phyloP scores from a whole-genome alignment of 148 eudicot genomes.

The Beta vulgaris region DNA sequence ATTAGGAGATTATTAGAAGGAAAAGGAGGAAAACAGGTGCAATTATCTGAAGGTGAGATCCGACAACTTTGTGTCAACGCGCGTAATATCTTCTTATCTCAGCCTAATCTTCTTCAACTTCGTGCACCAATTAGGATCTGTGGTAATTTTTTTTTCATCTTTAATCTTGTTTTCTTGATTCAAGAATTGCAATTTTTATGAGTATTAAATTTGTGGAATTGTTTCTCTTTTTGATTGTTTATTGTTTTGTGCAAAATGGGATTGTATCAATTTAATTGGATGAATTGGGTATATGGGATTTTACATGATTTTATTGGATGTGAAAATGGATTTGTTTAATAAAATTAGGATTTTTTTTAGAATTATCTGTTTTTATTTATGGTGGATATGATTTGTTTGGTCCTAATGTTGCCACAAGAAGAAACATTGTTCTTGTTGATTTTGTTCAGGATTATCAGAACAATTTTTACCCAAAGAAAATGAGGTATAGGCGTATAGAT shows the following conservation, averaged over 20 bases:
- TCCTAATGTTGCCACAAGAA: not conserved
- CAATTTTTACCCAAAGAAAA: not conserved
- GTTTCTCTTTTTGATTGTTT: conserved; percentile 25
- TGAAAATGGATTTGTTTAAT: not conserved
- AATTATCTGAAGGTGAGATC: conserved; percentile 84
- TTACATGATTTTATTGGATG: not conserved
- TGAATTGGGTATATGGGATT: not conserved
- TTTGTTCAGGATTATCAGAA: not conserved
- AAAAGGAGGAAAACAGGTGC: conserved; percentile 81
- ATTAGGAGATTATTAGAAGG: conserved; percentile 78
- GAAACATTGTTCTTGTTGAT: not conserved
- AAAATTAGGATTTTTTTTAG: not conserved
- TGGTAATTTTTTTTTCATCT: conserved; percentile 53
- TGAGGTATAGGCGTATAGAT: not conserved
- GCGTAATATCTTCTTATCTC: conserved; percentile 70
- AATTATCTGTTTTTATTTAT: not conserved
- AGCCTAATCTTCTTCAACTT: conserved; percentile 87
- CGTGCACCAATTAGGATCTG: conserved; percentile 87
- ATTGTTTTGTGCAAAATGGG: not conserved
- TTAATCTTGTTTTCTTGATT: not conserved
- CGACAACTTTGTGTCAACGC: conserved; percentile 80
- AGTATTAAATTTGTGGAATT: not conserved
- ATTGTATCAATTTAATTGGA: conserved; percentile 9
- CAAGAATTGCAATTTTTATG: not conserved
- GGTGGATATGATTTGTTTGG: not conserved